Percentiles rank a stretch among this genome's conserved stretches.
phyloP scores from a whole-genome alignment of 1,284 basidiomycete species.

The Kwoniella shivajii region DNA sequence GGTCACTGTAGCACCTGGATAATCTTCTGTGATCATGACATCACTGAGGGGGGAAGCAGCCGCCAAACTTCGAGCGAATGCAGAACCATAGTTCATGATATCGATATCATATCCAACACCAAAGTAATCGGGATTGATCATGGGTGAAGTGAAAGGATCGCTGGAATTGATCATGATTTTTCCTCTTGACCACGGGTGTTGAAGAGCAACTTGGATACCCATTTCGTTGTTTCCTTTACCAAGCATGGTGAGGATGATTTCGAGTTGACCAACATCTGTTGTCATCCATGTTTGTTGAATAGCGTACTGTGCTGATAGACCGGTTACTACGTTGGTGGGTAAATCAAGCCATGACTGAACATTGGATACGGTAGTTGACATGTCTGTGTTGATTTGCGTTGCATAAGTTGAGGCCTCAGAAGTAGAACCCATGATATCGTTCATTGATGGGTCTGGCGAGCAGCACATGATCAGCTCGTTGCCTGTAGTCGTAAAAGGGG shows the following conservation, averaged over 20 bases:
- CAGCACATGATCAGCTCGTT: neutral
- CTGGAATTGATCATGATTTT: constrained; percentile 59
- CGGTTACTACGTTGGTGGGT: constrained; percentile 41
- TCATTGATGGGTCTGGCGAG: constrained; percentile 28
- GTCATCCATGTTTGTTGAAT: constrained; percentile 42
- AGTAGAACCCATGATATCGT: constrained; percentile 32
- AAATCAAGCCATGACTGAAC: constrained; percentile 55
- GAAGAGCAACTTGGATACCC: constrained; percentile 51
- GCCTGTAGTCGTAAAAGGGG: neutral
- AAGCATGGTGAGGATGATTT: constrained; percentile 50
- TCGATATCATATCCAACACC: constrained; percentile 47
- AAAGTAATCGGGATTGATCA: constrained; percentile 68
- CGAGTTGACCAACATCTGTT: constrained; percentile 46
- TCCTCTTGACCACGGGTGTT: constrained; percentile 54
- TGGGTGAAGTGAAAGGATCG: constrained; percentile 61
- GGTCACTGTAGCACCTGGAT: constrained; percentile 26
- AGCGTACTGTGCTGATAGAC: constrained; percentile 44
- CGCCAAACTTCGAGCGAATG: constrained; percentile 44
- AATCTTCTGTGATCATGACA: constrained; percentile 35
- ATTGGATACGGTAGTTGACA: constrained; percentile 70
- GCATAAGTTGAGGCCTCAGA: constrained; percentile 31
- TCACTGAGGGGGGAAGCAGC: constrained; percentile 35
- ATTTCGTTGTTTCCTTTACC: constrained; percentile 39
- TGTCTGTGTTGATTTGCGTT: constrained; percentile 62
- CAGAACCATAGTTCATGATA: constrained; percentile 38